phyloP scores from a whole-genome alignment of 2,329 filamentous ascomycete species.

The Calycina herbarum region DNA sequence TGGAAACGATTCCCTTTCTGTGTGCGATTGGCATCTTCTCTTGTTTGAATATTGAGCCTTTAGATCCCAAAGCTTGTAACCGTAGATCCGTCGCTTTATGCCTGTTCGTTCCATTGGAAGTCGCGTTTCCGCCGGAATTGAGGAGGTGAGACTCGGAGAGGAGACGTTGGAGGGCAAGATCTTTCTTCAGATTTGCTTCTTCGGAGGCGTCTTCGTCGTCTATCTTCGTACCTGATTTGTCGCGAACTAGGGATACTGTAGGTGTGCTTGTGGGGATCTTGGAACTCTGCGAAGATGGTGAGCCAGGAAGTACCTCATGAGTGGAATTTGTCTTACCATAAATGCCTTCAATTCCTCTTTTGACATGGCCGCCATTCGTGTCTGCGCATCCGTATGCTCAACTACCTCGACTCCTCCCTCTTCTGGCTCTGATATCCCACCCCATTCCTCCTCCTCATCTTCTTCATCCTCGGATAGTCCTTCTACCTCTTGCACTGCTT shows the following conservation, averaged over 20 bases:
- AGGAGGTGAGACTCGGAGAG: constrained; percentile 91
- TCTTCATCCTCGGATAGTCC: constrained; percentile 36
- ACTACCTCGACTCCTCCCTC: constrained; percentile 44
- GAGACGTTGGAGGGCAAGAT: constrained; percentile 86
- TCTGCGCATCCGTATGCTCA: constrained; percentile 40
- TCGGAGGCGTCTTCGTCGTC: constrained; percentile 58
- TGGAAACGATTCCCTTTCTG: constrained; percentile 78
- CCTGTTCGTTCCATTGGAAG: constrained; percentile 63
- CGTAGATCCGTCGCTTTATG: constrained; percentile 83
- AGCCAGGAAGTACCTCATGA: not conserved
- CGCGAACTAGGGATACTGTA: constrained; percentile 32
- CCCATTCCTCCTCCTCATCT: constrained; percentile 55
- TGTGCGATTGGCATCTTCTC: constrained; percentile 87
- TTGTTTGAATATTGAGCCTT: constrained; percentile 71
- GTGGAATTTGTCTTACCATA: constrained; percentile 55
- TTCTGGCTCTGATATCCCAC: constrained; percentile 59
- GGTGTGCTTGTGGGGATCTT: constrained; percentile 31
- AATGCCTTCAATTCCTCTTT: constrained; percentile 76
- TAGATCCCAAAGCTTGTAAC: constrained; percentile 78
- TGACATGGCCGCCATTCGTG: constrained; percentile 47
- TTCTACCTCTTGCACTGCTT: constrained; percentile 21
- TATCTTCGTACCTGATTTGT: constrained; percentile 29
- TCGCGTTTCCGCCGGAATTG: constrained; percentile 54
- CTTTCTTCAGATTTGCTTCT: constrained; percentile 75
- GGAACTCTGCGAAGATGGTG: constrained; percentile 27